Evolutionary conservation across 169 alveolate genomes (phyloP).

Genomic region (Theileria equi): DNA sequence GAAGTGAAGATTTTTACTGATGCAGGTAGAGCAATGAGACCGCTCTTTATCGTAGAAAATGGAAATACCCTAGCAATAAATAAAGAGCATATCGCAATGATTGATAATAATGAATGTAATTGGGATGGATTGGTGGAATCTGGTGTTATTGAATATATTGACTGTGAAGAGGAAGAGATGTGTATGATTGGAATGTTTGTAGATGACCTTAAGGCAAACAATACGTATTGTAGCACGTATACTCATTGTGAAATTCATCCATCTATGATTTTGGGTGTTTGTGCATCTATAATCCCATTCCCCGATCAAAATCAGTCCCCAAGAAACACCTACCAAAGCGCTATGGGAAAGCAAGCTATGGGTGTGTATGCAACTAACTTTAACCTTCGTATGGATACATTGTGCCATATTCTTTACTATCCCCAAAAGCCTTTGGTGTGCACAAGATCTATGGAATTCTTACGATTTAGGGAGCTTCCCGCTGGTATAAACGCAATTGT

Average conservation of each 20-base stretch:
- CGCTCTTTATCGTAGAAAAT: slow-evolving; percentile 93
- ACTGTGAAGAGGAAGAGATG: slow-evolving; percentile 99
- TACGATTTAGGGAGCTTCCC: slow-evolving; percentile 98
- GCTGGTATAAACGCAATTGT: slow-evolving; percentile 98
- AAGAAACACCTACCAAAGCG: slow-evolving; percentile 98
- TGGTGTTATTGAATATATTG: slow-evolving; percentile 98
- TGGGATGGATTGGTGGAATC: slow-evolving; percentile 88
- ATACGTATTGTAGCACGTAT: slow-evolving; percentile 87
- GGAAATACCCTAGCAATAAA: slow-evolving; percentile 82
- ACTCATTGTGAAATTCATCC: slow-evolving; percentile 99
- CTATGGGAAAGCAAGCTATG: slow-evolving; percentile 99
- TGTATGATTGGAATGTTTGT: slow-evolving; percentile 99
- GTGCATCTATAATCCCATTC: slow-evolving; percentile 99
- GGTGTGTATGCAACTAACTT: slow-evolving; percentile 98
- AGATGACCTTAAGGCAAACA: slow-evolving; percentile 83
- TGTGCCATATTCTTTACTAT: slow-evolving; percentile 95
- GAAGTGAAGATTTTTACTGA: slow-evolving; percentile 96
- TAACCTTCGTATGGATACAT: slow-evolving; percentile 97
- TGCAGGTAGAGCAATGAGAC: slow-evolving; percentile 98
- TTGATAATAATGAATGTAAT: slow-evolving; percentile 64
- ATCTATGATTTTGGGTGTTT: slow-evolving; percentile 98
- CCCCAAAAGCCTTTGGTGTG: slow-evolving; percentile 99
- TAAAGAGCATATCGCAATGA: slow-evolving; percentile 72
- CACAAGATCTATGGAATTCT: slow-evolving; percentile 96
- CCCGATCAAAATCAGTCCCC: slow-evolving; percentile 99